Evolutionary conservation across 2,329 filamentous ascomycete species (phyloP).

Genomic region (Neurospora sp.): DNA sequence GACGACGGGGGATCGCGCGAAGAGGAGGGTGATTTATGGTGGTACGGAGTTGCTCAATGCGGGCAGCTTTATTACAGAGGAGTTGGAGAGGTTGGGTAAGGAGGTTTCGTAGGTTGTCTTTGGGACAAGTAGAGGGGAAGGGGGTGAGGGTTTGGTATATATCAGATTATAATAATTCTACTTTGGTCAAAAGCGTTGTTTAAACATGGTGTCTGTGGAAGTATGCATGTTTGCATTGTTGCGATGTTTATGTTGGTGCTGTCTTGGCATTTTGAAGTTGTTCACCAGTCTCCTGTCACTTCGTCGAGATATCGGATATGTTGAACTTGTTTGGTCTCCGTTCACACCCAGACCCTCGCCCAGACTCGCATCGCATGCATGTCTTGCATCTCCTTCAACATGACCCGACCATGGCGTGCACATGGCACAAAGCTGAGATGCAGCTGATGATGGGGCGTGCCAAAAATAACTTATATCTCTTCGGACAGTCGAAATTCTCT

Average conservation of each 20-base stretch:
- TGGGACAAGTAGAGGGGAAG: not conserved
- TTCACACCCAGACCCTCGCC: not conserved
- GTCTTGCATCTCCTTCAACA: not conserved
- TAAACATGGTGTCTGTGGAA: not conserved
- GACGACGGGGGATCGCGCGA: conserved; percentile 42
- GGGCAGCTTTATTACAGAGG: conserved; percentile 53
- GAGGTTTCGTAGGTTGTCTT: conserved; percentile 34
- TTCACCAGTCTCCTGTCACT: not conserved
- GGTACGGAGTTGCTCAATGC: conserved; percentile 76
- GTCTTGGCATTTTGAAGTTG: not conserved
- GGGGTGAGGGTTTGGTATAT: not conserved
- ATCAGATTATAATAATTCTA: not conserved
- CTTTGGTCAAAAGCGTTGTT: not conserved
- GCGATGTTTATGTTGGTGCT: not conserved
- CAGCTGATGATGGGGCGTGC: not conserved
- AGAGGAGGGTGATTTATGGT: conserved; percentile 83
- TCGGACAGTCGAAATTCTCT: no score
- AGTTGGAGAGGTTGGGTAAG: conserved; percentile 52
- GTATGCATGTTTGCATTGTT: not conserved
- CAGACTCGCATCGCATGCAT: not conserved
- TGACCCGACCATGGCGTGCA: not conserved
- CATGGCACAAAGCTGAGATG: not conserved
- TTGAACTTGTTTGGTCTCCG: not conserved
- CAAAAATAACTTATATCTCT: not conserved
- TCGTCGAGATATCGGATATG: not conserved